phyloP scores from a whole-genome alignment of 306 rosid genomes.

The Cucurbita argyrosperma region DNA sequence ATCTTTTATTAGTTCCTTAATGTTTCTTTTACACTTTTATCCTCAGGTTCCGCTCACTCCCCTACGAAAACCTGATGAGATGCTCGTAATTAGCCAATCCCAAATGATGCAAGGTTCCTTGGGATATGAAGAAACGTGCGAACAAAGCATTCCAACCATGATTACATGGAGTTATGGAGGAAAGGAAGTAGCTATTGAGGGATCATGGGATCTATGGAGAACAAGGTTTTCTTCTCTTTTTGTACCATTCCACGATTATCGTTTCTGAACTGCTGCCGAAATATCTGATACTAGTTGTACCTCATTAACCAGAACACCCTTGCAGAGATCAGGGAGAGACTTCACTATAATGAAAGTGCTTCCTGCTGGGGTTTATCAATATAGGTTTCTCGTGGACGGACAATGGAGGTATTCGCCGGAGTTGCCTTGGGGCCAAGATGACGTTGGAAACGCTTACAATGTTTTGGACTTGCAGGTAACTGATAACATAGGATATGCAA shows the following conservation, averaged over 20 bases:
- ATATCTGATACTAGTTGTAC: neutral
- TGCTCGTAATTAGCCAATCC: slow-evolving; percentile 40
- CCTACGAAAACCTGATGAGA: slow-evolving; percentile 70
- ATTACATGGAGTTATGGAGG: slow-evolving; percentile 83
- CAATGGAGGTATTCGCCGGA: slow-evolving; percentile 71
- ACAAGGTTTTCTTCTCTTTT: slow-evolving; percentile 38
- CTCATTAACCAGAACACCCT: slow-evolving; percentile 42
- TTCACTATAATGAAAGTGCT: slow-evolving; percentile 84
- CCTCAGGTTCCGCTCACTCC: slow-evolving; percentile 67
- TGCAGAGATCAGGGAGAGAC: slow-evolving; percentile 95
- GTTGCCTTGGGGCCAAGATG: slow-evolving; percentile 64
- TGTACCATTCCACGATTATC: neutral
- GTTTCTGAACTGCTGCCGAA: slow-evolving; percentile 4
- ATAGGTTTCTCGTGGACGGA: slow-evolving; percentile 83
- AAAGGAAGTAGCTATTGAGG: slow-evolving; percentile 74
- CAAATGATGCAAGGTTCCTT: slow-evolving; percentile 61
- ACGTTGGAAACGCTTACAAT: slow-evolving; percentile 61
- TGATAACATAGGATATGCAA: neutral
- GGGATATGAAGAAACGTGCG: slow-evolving; percentile 55
- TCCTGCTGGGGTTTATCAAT: slow-evolving; percentile 91
- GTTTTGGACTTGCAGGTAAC: slow-evolving; percentile 74
- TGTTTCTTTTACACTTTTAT: neutral
- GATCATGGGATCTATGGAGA: slow-evolving; percentile 96
- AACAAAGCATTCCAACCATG: slow-evolving; percentile 84
- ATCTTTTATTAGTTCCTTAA: neutral